Evolutionary conservation across 2,329 filamentous ascomycete species (phyloP), one percentile per base, ranked within the genome.

Genomic region (Pezicula rhizophila): DNA sequence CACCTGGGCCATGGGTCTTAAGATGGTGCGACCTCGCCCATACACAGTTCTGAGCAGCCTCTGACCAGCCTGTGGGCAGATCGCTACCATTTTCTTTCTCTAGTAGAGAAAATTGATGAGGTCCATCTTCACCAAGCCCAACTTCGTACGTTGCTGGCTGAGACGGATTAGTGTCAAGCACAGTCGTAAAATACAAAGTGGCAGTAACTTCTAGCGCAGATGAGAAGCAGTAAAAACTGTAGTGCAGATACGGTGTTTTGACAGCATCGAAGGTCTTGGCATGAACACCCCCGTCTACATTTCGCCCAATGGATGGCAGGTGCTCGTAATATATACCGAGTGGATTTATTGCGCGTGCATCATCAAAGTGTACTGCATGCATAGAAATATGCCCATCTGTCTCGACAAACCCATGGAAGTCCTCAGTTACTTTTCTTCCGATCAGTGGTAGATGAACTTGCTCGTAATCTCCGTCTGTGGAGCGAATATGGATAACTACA

Each of bases 401-500:
- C 64, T 85, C 82, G 41, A 84, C 70, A 51, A 82, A 84, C 2
- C 81, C 81, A 18, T 66, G 44, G 61, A 82, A 84, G 47, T 67
- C 69, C 2, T 66, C 61, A 0, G 80, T 74, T 2, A 78, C 60
- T 1, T 62, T 58, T 6, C 73, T 72, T 40, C 74, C 69, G 50
- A 73, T 68, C 25, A 83, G 68, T 0, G 79, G 78, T 0, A 83
- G 67, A 42, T 78, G 70, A 1, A 84, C 65, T 15, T 70, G 65
- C 17, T 65, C 67, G 52, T 71, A 74, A 39, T 61, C 63, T 49
- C 72, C 71, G 0, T 69, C 37, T 61, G 57, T 44, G 65, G 70
- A 23, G 63, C 63, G 0, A 59, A 46, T 59, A 41, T 66, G 58
- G 47, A 68, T 63, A 28, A 63, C 52, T 8, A 60, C 57, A 35